Base-by-base conservation (phyloP, 352 stramenopile genomes). In the Thalassiosira hispida region DNA sequence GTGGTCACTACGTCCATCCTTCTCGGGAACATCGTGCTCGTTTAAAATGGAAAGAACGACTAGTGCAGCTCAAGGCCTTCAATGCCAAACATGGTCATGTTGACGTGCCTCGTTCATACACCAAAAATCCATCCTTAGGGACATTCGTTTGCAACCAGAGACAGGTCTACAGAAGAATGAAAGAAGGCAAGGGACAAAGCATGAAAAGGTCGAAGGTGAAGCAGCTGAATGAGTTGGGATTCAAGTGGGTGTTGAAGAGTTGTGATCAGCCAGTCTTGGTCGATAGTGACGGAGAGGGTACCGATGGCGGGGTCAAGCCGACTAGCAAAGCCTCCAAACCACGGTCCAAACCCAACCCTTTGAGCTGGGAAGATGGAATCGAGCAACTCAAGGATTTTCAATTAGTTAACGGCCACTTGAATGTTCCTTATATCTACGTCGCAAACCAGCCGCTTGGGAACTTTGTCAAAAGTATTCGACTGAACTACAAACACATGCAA, bases 111-210 rank as follows among this genome's bases (percentile, higher is more conserved):
- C 70, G 59, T n/a, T 61, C 47, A 14, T 79, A 79, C 38, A 57
- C 49, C 52, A 65, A 49, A 69, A 38, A 79, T 52, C 70, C 70
- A 47, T 73, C 59, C 35, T 51, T 79, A 35, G 59, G 57, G 40
- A 79, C 70, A 12, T 79, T 79, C 44, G 70, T 79, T 59, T 73
- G 60, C 40, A 79, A 79, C 23, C 70, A 72, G 31, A 64, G 70
- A 46, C 70, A 79, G 61, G 66, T 23, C 22, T 79, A 79, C 29
- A 79, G 67, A 46, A 64, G 70, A 42, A 79, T 72, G 60, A 72
- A 59, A 18, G 60, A 79, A 44, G 59, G 70, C 33, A 79, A 79
- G 60, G 70, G 70, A 16, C 60, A 59, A 7, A 66, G 42, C 20
- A 79, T 79, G 70, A 52, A 79, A 22, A 62, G 31, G 44, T 1